phyloP scores from a whole-genome alignment of 2,329 filamentous ascomycete genomes.

The Amphichorda felina region DNA sequence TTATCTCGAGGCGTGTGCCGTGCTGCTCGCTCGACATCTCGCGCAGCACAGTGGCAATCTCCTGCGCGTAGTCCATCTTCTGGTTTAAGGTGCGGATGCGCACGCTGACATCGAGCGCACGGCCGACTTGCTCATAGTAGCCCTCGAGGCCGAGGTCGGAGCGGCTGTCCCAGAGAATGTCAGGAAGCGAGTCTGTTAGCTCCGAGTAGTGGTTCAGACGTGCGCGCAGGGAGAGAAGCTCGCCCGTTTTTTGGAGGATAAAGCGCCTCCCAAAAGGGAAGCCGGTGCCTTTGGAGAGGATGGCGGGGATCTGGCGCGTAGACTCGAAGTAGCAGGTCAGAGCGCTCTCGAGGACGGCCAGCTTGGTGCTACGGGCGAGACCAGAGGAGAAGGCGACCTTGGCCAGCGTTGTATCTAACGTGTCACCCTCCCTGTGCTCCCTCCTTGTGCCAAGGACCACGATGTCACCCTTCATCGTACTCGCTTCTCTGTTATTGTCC shows the following conservation, averaged over 20 bases:
- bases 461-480: slow-evolving; percentile 73
- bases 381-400: slow-evolving; percentile 97
- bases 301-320: slow-evolving; percentile 68
- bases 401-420: slow-evolving; percentile 57
- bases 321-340: slow-evolving; percentile 78
- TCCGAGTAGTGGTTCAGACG: slow-evolving; percentile 96
- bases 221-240: slow-evolving; percentile 77
- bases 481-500: slow-evolving; percentile 61
- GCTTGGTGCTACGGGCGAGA: slow-evolving; percentile 82
- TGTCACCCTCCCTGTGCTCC: slow-evolving; percentile 30
- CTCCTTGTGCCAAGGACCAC: slow-evolving; percentile 76
- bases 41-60: slow-evolving; percentile 80
- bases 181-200: slow-evolving; percentile 85
- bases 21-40: slow-evolving; percentile 88
- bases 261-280: slow-evolving; percentile 48
- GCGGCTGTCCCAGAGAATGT: slow-evolving; percentile 91
- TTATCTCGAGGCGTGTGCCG: slow-evolving; percentile 79
- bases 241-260: slow-evolving; percentile 86
- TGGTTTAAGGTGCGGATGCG: slow-evolving; percentile 87
- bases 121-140: slow-evolving; percentile 90
- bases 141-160: slow-evolving; percentile 84
- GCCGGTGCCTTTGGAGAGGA: slow-evolving; percentile 53
- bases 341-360: slow-evolving; percentile 79
- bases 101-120: slow-evolving; percentile 80
- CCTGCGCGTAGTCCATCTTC: slow-evolving; percentile 95